phyloP scores from a whole-genome alignment of 805 yeast genomes.

The Martiniozyma abietophila region DNA sequence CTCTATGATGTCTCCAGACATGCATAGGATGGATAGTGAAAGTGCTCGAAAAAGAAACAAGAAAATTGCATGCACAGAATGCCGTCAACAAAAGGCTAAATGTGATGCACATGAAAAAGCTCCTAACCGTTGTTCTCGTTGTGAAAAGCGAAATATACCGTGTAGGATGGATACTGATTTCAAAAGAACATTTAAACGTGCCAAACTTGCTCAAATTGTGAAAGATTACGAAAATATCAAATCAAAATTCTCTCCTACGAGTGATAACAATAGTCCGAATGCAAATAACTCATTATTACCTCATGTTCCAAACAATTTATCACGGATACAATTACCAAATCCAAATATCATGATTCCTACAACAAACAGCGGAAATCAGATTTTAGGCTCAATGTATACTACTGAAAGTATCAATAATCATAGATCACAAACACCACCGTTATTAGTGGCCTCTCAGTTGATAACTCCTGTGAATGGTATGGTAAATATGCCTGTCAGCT shows the following conservation, averaged over 20 bases:
- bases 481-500: too few species aligned
- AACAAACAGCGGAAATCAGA: background rate
- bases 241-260: conserved; percentile 16
- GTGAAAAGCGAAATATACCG: conserved; percentile 55
- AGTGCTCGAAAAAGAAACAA: conserved; percentile 30
- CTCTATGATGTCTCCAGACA: too few species aligned
- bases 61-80: conserved; percentile 86
- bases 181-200: conserved; percentile 84
- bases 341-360: conserved; percentile 5
- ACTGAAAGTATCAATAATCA: too few species aligned
- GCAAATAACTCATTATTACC: background rate
- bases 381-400: too few species aligned
- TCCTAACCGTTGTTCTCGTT: conserved; percentile 78
- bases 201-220: conserved; percentile 74
- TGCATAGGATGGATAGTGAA: too few species aligned
- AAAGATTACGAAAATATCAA: conserved; percentile 63
- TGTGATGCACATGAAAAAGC: conserved; percentile 76
- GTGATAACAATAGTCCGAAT: conserved; percentile 4
- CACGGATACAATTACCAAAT: conserved; percentile 8
- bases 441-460: too few species aligned
- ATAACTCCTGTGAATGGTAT: background rate
- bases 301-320: background rate
- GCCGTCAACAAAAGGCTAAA: conserved; percentile 88
- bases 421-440: conserved; percentile 2
- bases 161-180: conserved; percentile 76